Percentiles rank a stretch among this genome's conserved stretches.
Conservation (phyloP, 495 filamentous ascomycete species). For the Trichodelitschia bisporula region DNA sequence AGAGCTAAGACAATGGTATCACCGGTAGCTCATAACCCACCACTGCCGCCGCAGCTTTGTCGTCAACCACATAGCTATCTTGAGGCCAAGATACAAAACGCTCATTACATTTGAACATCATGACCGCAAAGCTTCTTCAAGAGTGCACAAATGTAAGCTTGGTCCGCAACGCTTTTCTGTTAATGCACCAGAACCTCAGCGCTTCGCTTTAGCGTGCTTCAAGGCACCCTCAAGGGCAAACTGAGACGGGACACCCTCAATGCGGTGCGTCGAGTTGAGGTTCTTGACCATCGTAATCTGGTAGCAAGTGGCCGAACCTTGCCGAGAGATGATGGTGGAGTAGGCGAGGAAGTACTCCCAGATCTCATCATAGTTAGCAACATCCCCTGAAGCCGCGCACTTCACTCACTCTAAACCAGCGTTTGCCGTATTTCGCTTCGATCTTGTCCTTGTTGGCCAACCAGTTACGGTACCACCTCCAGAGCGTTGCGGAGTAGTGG, state of each 20-base stretch:
- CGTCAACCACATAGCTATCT: too few relatives aligned
- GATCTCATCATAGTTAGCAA: too few relatives aligned
- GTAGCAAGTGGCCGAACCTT: slow-evolving; percentile 85
- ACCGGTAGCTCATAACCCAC: too few relatives aligned
- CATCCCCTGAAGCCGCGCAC: too few relatives aligned
- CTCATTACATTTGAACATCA: too few relatives aligned
- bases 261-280: slow-evolving; percentile 82
- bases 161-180: too few relatives aligned
- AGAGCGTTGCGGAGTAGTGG: slow-evolving; percentile 90
- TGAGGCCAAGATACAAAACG: too few relatives aligned
- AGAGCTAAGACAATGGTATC: too few relatives aligned
- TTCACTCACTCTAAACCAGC: slow-evolving; percentile 93
- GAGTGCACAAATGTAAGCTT: too few relatives aligned
- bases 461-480: slow-evolving; percentile 99
- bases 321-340: slow-evolving; percentile 79
- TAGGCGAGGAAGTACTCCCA: slow-evolving; percentile 97
- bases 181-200: too few relatives aligned
- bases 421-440: slow-evolving; percentile 76
- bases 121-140: too few relatives aligned
- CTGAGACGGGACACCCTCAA: slow-evolving; percentile 63
- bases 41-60: too few relatives aligned
- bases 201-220: slow-evolving; percentile 6
- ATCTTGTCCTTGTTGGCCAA: slow-evolving; percentile 89
- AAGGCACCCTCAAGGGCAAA: slow-evolving; percentile 54
- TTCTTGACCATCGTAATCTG: slow-evolving; percentile 95